Evolutionary conservation across 371 early-diverging fungal genomes (phyloP), one percentile per base, ranked within the genome.

Genomic region (Dichotomocladium elegans): DNA sequence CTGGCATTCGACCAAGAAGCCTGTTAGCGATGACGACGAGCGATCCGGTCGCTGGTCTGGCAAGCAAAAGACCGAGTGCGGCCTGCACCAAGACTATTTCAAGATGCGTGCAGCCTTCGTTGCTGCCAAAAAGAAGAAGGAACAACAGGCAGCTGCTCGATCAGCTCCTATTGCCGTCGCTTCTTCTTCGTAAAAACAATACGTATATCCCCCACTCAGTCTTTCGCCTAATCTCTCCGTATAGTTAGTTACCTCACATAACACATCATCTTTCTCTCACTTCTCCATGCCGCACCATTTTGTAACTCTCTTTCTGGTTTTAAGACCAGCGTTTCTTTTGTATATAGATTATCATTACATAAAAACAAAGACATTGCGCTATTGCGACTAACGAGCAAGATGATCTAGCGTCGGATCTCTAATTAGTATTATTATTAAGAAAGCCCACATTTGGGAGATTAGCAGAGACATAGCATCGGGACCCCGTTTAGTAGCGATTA

Each of bases 31-130:
- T 21, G 79, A 79, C 6, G 85, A 84, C 46, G 96, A 96, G 68
- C 84, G 96, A 5, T 86, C 83, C n/a, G 96, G 96, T 8, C 83
- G 96, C 34, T 96, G 94, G 94, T 72, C 78, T 51, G 92, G 91
- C n/a, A 75, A 86, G 54, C 80, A 85, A 55, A 94, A 95, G 80
- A 85, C 90, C 0, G 96, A 95, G 70, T 95, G 96, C 58, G 96
- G 96, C 4, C 70, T 95, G 41, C 96, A 95, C 69, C 92, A 94
- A 68, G 94, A 95, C 58, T 95, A 94, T 66, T 91, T 94, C 74
- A 85, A 90, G 77, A 90, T 93, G 91, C 79, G 88, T 26, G 83
- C 87, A 17, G 86, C 81, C 28, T 82, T 74, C 57, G 62, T 78
- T 63, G 72, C 72, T 19, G 65, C 78, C 31, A 78, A 78, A 58